Evolutionary conservation across 2,329 filamentous ascomycete genomes (phyloP), one percentile per base, ranked within the genome.

Genomic region (Cladorrhinum sp.): DNA sequence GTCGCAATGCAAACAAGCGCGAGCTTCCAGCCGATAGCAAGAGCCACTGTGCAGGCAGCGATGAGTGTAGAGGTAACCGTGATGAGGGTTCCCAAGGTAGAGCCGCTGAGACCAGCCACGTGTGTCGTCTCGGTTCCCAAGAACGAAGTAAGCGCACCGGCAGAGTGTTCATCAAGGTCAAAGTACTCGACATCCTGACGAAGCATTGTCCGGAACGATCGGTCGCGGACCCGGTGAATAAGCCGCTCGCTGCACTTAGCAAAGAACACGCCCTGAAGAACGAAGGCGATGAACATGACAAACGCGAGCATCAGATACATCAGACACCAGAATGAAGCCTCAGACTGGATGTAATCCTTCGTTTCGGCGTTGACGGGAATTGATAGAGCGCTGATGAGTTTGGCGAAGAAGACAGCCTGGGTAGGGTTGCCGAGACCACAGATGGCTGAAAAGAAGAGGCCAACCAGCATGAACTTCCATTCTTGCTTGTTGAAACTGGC

Each of bases 101-200:
- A 86, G 51, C 93, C 95, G 66, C 91, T 93, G 51, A 98, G 85
- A 13, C 95, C 93, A 16, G 92, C 89, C 27, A 97, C 82, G 70
- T 96, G 89, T 0, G 92, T 96, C 0, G 93, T 93, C 75, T 96
- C 90, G 0, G 91, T 96, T 1, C 91, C 93, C 12, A 97, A 79
- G 76, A 96, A 95, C 0, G 90, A 91, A 0, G 92, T 96, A 68
- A 99, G 78, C 0, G 92, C 89, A 65, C 95, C 95, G 6, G 92
- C 88, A 6, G 90, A 92, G 73, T 98, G 96, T 73, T 95, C 89
- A 64, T 96, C 91, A 50, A 81, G 82, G 73, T 98, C 95, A 68
- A 97, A 99, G 74, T 93, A 98, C 25, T 86, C 80, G 61, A 98
- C 93, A 64, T 98, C 95, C 75, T 98, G 93, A 65, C 93, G 90